phyloP scores from a whole-genome alignment of 2,329 filamentous ascomycete genomes.

The Ascosphaera apis region DNA sequence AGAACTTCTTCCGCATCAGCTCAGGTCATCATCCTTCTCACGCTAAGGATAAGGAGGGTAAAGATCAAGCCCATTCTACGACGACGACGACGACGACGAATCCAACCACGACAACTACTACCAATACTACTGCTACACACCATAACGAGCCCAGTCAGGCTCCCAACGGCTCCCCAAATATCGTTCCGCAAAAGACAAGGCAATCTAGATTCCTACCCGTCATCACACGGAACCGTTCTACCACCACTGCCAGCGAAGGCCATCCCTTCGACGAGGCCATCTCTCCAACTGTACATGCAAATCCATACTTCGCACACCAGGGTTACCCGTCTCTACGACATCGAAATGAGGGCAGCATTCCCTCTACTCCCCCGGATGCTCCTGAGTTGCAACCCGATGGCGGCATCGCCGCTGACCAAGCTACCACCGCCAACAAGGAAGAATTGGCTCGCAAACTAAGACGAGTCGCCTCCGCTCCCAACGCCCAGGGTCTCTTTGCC shows the following conservation, averaged over 20 bases:
- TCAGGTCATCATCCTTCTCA: slow-evolving; percentile 12
- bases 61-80: slow-evolving; percentile 17
- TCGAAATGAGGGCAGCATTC: slow-evolving; percentile 82
- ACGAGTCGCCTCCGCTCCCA: slow-evolving; percentile 86
- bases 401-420: slow-evolving; percentile 40
- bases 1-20: slow-evolving; percentile 47
- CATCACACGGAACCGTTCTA: slow-evolving; percentile 67
- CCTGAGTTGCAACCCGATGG: slow-evolving; percentile 54
- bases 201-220: slow-evolving; percentile 77
- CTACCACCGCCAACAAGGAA: slow-evolving; percentile 65
- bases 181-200: slow-evolving; percentile 12
- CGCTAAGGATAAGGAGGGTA: slow-evolving; percentile 10
- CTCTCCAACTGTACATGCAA: slow-evolving; percentile 81
- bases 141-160: too few species aligned
- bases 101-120: too few species aligned
- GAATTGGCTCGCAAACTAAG: slow-evolving; percentile 81
- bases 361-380: slow-evolving; percentile 78
- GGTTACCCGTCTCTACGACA: slow-evolving; percentile 81
- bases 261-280: slow-evolving; percentile 71
- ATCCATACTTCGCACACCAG: slow-evolving; percentile 94
- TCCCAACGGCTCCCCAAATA: too few species aligned
- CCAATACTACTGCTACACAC: too few species aligned
- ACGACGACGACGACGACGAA: slow-evolving; percentile 37
- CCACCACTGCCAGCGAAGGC: slow-evolving; percentile 80
- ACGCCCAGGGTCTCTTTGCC: slow-evolving; percentile 78